Percentiles rank a stretch among this genome's conserved stretches.
Conservation (phyloP, 306 rosid species). For the Medicago lupulina region DNA sequence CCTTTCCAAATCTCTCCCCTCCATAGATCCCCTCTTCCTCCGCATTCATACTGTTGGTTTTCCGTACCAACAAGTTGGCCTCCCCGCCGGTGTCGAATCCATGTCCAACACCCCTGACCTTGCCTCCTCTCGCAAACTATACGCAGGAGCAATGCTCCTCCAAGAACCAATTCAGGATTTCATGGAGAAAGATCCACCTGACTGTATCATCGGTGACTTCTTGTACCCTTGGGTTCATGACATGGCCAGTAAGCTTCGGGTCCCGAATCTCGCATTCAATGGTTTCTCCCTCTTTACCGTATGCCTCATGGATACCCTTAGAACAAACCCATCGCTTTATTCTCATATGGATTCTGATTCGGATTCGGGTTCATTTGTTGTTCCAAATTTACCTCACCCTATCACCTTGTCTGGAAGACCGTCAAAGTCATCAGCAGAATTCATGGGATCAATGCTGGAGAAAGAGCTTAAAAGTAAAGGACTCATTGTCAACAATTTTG, state of each 20-base stretch:
- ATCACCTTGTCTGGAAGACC: constrained; percentile 10
- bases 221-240: constrained; percentile 31
- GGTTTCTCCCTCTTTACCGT: constrained; percentile 8
- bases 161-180: not conserved
- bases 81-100: not conserved
- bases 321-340: not conserved
- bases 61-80: not conserved
- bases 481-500: constrained; percentile 38
- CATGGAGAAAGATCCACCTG: constrained; percentile 27
- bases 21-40: not conserved
- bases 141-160: constrained; percentile 9
- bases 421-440: not conserved
- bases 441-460: not conserved
- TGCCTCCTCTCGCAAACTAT: not conserved
- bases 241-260: not conserved
- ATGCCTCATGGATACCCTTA: constrained; percentile 2
- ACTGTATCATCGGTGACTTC: constrained; percentile 26
- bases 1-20: constrained; percentile 1
- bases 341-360: not conserved
- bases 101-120: not conserved
- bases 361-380: not conserved
- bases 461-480: constrained; percentile 42
- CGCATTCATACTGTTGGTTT: not conserved
- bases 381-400: constrained; percentile 37
- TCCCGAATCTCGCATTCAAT: constrained; percentile 37